Evolutionary conservation across 805 yeast species (phyloP).

Genomic region (Metschnikowia aberdeeniae): DNA sequence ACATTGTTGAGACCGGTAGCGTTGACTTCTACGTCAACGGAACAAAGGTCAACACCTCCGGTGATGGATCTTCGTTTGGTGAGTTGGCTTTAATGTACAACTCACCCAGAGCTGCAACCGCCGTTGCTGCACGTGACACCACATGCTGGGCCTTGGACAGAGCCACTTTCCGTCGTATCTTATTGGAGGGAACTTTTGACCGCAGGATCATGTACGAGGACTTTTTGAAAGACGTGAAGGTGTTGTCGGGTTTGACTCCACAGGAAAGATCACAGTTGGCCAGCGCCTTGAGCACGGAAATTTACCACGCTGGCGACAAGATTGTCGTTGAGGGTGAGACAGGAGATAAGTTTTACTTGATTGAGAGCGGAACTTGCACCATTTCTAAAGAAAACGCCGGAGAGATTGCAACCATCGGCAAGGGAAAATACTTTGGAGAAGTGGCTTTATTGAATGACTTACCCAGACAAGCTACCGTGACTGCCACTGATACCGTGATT

Average conservation of each 20-base stretch:
- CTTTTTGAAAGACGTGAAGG: constrained; percentile 81
- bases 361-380: constrained; percentile 74
- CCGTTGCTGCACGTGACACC: constrained; percentile 62
- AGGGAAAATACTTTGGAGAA: constrained; percentile 96
- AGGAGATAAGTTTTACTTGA: constrained; percentile 44
- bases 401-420: constrained; percentile 52
- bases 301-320: constrained; percentile 63
- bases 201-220: constrained; percentile 88
- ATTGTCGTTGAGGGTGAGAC: constrained; percentile 82
- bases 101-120: constrained; percentile 97
- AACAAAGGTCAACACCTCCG: constrained; percentile 64
- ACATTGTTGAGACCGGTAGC: constrained; percentile 76
- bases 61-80: constrained; percentile 90
- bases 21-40: constrained; percentile 80
- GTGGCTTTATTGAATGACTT: constrained; percentile 85
- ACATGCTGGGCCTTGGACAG: constrained; percentile 87
- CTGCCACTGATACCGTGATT: constrained; percentile 67
- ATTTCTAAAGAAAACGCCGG: constrained; percentile 64
- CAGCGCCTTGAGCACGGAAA: constrained; percentile 83
- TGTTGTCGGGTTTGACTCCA: constrained; percentile 64
- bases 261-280: constrained; percentile 90
- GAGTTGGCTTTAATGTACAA: constrained; percentile 97
- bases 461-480: constrained; percentile 93
- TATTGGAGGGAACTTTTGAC: constrained; percentile 84
- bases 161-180: constrained; percentile 84